A percentile compares a stretch with the other conserved stretches of the same genome.
Conservation (phyloP, 495 filamentous ascomycete species). For the Trichoderma asperelloides region DNA sequence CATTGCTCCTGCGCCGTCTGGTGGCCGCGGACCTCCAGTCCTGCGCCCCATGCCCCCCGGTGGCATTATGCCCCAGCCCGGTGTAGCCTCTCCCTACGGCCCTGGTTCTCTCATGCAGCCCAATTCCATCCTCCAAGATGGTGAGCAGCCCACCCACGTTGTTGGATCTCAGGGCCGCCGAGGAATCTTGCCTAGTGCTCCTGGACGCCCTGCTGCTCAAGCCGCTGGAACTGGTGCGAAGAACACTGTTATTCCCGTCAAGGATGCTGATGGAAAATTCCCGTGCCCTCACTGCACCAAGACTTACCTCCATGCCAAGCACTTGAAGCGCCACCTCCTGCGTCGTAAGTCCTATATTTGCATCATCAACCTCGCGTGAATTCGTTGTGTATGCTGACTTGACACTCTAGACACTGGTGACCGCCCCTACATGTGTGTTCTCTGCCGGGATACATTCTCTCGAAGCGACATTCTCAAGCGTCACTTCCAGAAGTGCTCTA, state of each 20-base stretch:
- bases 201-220: conserved; percentile 62
- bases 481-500: conserved; percentile 97
- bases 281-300: conserved; percentile 96
- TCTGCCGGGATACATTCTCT: conserved; percentile 98
- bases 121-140: conserved; percentile 32
- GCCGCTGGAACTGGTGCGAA: conserved; percentile 57
- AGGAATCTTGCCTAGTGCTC: conserved; percentile 83
- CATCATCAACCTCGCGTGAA: conserved; percentile 14
- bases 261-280: conserved; percentile 94
- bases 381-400: conserved; percentile 13
- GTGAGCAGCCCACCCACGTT: conserved; percentile 70
- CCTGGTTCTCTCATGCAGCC: conserved; percentile 36
- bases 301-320: conserved; percentile 95
- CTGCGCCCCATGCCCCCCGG: conserved; percentile 56
- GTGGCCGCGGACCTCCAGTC: conserved; percentile 43
- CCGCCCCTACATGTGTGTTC: conserved; percentile 90
- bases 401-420: conserved; percentile 73
- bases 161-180: conserved; percentile 86
- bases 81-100: conserved; percentile 41
- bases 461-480: conserved; percentile 96
- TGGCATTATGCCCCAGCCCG: conserved; percentile 40
- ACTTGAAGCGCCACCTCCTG: conserved; percentile 89
- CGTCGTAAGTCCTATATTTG: conserved; percentile 63
- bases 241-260: conserved; percentile 71
- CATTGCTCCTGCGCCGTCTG: conserved; percentile 60